phyloP scores from a whole-genome alignment of 78 protist genomes.

The Cavenderia fasciculata region DNA sequence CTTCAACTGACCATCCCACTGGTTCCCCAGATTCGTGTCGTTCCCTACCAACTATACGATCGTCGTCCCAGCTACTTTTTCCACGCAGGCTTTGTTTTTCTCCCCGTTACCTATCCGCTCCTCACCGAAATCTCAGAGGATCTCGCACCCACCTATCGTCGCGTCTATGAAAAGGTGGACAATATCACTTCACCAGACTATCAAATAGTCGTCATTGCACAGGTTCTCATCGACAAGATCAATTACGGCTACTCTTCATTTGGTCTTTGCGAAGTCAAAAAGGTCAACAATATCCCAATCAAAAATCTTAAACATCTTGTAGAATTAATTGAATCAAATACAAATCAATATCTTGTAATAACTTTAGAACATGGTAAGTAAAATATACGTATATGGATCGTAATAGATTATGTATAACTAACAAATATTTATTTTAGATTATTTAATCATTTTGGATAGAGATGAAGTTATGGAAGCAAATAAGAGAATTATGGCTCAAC shows the following conservation, averaged over 20 bases:
- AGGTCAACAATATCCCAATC: conserved; percentile 43
- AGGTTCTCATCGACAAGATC: conserved; percentile 48
- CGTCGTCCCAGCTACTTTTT: conserved; percentile 72
- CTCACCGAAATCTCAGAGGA: conserved; percentile 81
- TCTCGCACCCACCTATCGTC: conserved; percentile 18
- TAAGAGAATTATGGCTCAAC: conserved; percentile 55
- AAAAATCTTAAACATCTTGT: conserved; percentile 57
- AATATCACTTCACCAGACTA: conserved; percentile 13
- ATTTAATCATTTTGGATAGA: conserved; percentile 17
- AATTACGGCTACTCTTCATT: conserved; percentile 79
- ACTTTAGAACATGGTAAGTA: conserved; percentile 31
- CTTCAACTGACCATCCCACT: not conserved
- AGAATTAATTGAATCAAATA: conserved; percentile 29
- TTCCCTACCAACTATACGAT: conserved; percentile 62
- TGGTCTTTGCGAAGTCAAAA: conserved; percentile 35
- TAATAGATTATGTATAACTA: not conserved
- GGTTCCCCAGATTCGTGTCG: conserved; percentile 23
- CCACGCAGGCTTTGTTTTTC: conserved; percentile 83
- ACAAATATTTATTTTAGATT: conserved; percentile 10
- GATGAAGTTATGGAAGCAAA: conserved; percentile 61
- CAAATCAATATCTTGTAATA: conserved; percentile 34
- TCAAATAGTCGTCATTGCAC: conserved; percentile 80
- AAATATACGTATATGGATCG: not conserved
- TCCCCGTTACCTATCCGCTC: conserved; percentile 73
- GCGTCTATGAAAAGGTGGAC: conserved; percentile 41